These are phyloP conservation scores for Ceratocystis diversiconidia DNA, from an alignment of 2,329 filamentous ascomycete genomes.

Conservation along the genomic window DNA sequence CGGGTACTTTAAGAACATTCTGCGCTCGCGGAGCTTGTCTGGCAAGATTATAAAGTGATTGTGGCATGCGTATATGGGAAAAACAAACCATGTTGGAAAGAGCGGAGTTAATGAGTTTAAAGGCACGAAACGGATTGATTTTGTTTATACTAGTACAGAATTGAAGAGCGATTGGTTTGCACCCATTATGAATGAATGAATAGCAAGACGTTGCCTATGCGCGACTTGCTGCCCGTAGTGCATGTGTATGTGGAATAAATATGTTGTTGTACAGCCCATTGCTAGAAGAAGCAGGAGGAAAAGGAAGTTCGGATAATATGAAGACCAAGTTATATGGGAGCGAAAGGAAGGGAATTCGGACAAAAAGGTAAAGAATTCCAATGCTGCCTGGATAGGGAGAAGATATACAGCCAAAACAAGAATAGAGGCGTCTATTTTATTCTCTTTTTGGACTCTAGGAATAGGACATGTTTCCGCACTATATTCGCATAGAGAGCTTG, in stretches of 20 bases:
- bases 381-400: no score
- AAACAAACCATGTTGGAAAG: neutral
- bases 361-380: neutral
- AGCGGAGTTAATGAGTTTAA: neutral
- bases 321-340: slow-evolving; percentile 17
- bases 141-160: slow-evolving; percentile 15
- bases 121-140: neutral
- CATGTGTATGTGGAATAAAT: neutral
- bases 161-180: neutral
- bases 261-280: slow-evolving; percentile 5
- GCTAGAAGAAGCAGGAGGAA: neutral
- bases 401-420: neutral
- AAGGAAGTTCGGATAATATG: neutral
- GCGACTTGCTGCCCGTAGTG: neutral
- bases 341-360: slow-evolving; percentile 17
- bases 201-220: neutral
- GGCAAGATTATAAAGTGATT: neutral
- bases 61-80: neutral
- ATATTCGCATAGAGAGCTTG: slow-evolving; percentile 3
- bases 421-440: slow-evolving; percentile 33
- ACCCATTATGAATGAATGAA: neutral
- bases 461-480: slow-evolving; percentile 93
- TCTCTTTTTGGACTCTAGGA: slow-evolving; percentile 82
- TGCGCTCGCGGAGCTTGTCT: neutral
- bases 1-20: neutral